A percentile compares a stretch with the other conserved stretches of the same genome.
phyloP scores from a whole-genome alignment of 75 land plant genomes.

The Selaginella tamariscina region DNA sequence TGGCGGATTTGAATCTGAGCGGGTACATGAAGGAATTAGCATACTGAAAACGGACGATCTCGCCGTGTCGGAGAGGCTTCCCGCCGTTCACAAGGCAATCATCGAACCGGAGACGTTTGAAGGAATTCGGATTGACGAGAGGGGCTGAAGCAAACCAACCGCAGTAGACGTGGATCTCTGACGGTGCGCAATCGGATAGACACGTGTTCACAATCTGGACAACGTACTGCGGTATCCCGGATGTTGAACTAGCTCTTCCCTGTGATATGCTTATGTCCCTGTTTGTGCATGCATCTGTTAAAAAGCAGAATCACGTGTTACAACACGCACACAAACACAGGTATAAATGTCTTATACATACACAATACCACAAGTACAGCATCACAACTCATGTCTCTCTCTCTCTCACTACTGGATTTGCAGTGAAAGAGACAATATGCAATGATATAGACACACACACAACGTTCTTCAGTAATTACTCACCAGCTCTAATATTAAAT shows the following conservation, averaged over 20 bases:
- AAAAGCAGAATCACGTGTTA: not conserved
- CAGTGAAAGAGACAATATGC: no score
- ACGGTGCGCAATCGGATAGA: slow-evolving; percentile 18
- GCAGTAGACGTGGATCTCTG: slow-evolving; percentile 6
- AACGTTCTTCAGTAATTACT: no score
- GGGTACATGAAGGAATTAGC: slow-evolving; percentile 25
- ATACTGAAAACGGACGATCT: slow-evolving; percentile 19
- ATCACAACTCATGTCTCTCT: no score
- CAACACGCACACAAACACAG: no score
- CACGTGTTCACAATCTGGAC: slow-evolving; percentile 24
- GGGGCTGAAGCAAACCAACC: slow-evolving; percentile 21
- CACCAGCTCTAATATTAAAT: no score
- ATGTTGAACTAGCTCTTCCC: slow-evolving; percentile 6
- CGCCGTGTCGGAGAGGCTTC: slow-evolving; percentile 15
- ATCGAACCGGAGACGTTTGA: slow-evolving; percentile 15
- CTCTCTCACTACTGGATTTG: no score
- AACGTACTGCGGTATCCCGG: slow-evolving; percentile 17
- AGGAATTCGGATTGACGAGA: slow-evolving; percentile 19
- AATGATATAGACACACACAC: no score
- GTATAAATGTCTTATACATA: no score
- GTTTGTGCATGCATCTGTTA: slow-evolving; percentile 3
- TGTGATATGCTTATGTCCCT: slow-evolving; percentile 19
- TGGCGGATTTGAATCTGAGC: slow-evolving; percentile 20
- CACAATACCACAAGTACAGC: no score
- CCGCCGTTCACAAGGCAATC: slow-evolving; percentile 22